phyloP scores from a whole-genome alignment of 805 yeast genomes.

The Candida sphagnicola region DNA sequence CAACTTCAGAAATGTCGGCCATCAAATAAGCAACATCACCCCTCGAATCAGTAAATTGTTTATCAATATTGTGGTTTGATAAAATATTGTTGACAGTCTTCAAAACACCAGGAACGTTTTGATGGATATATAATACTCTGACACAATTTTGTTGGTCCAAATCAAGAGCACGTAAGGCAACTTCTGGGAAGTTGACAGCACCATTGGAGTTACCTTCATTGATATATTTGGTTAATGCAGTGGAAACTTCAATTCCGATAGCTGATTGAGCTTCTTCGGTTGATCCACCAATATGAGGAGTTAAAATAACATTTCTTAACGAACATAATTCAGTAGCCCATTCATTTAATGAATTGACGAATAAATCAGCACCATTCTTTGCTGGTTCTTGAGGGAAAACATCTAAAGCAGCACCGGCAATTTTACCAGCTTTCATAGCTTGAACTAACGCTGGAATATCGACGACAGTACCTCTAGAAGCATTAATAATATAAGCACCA shows the following conservation, averaged over 20 bases:
- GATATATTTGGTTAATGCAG: constrained; percentile 82
- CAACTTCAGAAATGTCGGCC: constrained; percentile 93
- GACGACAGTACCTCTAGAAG: constrained; percentile 96
- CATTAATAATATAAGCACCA: constrained; percentile 91
- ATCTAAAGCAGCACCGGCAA: constrained; percentile 96
- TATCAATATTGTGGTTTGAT: constrained; percentile 92
- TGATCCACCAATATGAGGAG: constrained; percentile 99
- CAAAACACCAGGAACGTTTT: constrained; percentile 98
- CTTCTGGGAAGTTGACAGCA: constrained; percentile 99
- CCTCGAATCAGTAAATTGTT: constrained; percentile 95
- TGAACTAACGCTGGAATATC: constrained; percentile 91
- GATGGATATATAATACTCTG: constrained; percentile 93
- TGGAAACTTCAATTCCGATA: constrained; percentile 92
- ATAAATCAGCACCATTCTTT: constrained; percentile 84
- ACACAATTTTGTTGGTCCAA: constrained; percentile 84
- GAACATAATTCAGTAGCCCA: constrained; percentile 83
- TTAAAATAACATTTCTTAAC: constrained; percentile 82
- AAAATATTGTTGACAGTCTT: constrained; percentile 95
- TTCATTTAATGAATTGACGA: constrained; percentile 65
- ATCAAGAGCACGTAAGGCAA: constrained; percentile 80
- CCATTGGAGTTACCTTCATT: constrained; percentile 95
- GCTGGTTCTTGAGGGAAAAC: constrained; percentile 98
- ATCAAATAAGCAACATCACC: constrained; percentile 95
- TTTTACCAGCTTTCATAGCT: constrained; percentile 88
- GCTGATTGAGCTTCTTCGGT: constrained; percentile 99